Evolutionary conservation across 257 asterid species (phyloP), one percentile per base, ranked within the genome.

Genomic region (Gynochthodes officinalis): DNA sequence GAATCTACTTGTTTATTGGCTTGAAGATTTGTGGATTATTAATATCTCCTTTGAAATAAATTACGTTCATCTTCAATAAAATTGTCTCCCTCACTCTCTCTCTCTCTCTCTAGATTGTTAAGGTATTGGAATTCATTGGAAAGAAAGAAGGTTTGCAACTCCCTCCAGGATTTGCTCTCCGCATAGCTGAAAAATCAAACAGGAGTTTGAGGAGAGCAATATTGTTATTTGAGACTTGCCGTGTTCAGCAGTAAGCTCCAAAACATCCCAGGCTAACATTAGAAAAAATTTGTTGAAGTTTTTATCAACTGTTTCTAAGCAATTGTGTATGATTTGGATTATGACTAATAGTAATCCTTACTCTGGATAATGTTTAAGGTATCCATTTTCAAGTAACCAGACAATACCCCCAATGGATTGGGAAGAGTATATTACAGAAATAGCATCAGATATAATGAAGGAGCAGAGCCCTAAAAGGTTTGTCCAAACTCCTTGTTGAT

Each of bases 381-480:
- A 91, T 82, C 99, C 99, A 77, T 95, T 92, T 71, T 73, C 88
- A 44, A 71, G 69, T 75, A 90, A 84, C 81, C 99, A 91, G 80
- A 84, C 82, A 16, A 89, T 90, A 80, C 85, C 97, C 40, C 91
- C 90, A 8, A 94, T 91, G 98, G 97, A 95, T 73, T 95, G 99
- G 99, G 99, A 95, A 83, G 93, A 89, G 85, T 95, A 88, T 78
- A 87, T 95, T 76, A 81, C 97, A 69, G 92, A 91, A 80, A 90
- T 95, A 68, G 96, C 96, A 46, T 85, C 93, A 77, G 93, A 88
- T 88, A 92, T 95, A 68, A 82, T 95, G 78, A 92, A 90, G 81
- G 98, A 95, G 85, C 98, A 95, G 80, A 91, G 91, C 79, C 99
- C 99, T 43, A 95, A 92, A 89, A 73, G 99, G 99, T 95, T 79